Evolutionary conservation across 2,329 filamentous ascomycete genomes (phyloP), one percentile per base, ranked within the genome.

Genomic region (Sporothrix inflata): DNA sequence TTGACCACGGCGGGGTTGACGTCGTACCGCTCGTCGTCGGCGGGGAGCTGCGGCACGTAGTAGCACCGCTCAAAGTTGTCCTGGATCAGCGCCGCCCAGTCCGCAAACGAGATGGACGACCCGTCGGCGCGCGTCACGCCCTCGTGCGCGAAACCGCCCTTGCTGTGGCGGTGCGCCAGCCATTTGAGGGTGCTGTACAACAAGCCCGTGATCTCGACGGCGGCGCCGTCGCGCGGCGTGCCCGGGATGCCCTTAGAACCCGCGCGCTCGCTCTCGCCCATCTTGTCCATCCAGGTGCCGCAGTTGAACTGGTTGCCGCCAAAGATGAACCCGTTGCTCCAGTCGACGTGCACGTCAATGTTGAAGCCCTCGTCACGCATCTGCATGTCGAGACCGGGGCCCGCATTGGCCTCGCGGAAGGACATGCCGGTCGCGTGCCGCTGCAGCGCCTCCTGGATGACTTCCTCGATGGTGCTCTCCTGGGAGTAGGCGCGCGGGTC

Each of bases 201-300:
- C 71, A 99, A 87, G 65, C 96, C 97, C 0, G 91, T 97, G 79
- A 99, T 98, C 81, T 99, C 96, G 71, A 99, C 88, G 24, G 96
- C 94, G 55, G 96, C 94, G 40, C 96, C 96, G 79, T 99, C 97
- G 77, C 97, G 92, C 63, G 96, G 96, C n/a, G 96, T 99, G 9
- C 94, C 96, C 0, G 96, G 97, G 24, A 97, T 85, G 67, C 96
- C 97, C 83, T 98, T 98, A 78, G 91, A 97, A 73, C 92, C 91
- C 19, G 97, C 96, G 74, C 91, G 92, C 75, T 92, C 90, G 74
- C 94, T 97, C 81, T 99, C 96, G n/a, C 96, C 96, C 96, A 99
- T 99, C 87, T 99, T 99, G 85, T 99, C 96, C 94, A 98, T 98
- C 96, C 96, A 99, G 1, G 96, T 99, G 69, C 96, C 96, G 77